Evolutionary conservation across 768 basidiomycete genomes (phyloP).

Genomic region (Tulasnella sp.): DNA sequence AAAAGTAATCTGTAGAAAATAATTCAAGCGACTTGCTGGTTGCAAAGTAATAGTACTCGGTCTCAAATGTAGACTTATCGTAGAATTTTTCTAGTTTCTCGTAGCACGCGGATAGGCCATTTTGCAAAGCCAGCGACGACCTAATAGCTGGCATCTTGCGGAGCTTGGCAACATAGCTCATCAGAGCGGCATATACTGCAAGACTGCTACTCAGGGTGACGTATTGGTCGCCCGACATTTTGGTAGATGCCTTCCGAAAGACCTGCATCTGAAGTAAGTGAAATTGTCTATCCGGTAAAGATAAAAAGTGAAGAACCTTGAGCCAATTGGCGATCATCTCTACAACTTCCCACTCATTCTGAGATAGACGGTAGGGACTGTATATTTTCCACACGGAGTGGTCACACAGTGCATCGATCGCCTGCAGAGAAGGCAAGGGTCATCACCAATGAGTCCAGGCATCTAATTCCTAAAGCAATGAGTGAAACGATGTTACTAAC

Average conservation of each 20-base stretch:
- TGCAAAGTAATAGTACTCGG: conserved; percentile 8
- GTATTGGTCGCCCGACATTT: background rate
- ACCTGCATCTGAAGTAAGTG: too few relatives aligned
- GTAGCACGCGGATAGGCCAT: background rate
- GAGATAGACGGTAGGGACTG: background rate
- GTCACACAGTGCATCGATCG: background rate
- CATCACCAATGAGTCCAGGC: background rate
- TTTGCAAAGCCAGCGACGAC: background rate
- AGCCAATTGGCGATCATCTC: background rate
- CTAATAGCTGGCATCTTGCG: background rate
- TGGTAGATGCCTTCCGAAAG: background rate
- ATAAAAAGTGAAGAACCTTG: background rate
- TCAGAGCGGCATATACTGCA: background rate
- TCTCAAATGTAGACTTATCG: conserved; percentile 4
- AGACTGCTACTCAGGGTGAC: conserved; percentile 8
- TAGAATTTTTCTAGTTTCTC: conserved; percentile 6
- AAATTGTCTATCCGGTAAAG: too few relatives aligned
- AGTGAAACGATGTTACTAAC: background rate
- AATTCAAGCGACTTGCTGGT: background rate
- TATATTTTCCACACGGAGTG: background rate
- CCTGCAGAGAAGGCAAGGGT: background rate
- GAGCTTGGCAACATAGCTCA: background rate
- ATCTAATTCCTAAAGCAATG: too few relatives aligned
- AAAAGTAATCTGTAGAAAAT: background rate
- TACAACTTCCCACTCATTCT: background rate